A percentile compares a stretch with the other conserved stretches of the same genome.
phyloP scores from a whole-genome alignment of 139 green algal genomes.

The Chlamydomonas urium region DNA sequence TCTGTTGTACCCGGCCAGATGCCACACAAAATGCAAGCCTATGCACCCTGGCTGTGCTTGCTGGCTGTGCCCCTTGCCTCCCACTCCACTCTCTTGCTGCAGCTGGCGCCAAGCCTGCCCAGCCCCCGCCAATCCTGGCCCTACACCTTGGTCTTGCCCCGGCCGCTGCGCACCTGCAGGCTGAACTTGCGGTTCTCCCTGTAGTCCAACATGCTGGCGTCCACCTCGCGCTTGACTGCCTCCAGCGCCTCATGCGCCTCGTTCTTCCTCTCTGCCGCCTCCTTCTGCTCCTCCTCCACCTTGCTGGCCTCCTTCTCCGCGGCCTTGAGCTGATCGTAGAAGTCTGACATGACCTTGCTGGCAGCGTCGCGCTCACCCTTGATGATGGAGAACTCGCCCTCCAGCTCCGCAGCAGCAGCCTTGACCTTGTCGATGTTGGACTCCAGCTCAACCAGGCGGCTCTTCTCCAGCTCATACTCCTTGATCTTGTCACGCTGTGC shows the following conservation, averaged over 20 bases:
- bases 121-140: too few species aligned
- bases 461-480: conserved; percentile 33
- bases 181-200: conserved; percentile 54
- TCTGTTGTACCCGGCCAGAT: too few species aligned
- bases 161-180: conserved; percentile 37
- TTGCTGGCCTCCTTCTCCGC: background rate
- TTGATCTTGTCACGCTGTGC: conserved; percentile 25
- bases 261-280: conserved; percentile 37
- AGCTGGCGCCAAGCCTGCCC: too few species aligned
- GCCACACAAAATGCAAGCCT: too few species aligned
- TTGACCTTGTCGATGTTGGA: conserved; percentile 35
- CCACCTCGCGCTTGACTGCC: conserved; percentile 19
- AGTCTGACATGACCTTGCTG: conserved; percentile 41
- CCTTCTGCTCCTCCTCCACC: conserved; percentile 39
- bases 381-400: conserved; percentile 51
- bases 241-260: conserved; percentile 22
- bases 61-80: too few species aligned
- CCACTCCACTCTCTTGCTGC: background rate
- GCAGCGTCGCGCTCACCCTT: conserved; percentile 45
- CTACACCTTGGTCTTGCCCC: too few species aligned
- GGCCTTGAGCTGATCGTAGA: conserved; percentile 14
- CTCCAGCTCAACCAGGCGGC: conserved; percentile 32
- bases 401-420: conserved; percentile 29
- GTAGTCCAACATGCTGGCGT: conserved; percentile 39
- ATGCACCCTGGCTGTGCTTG: too few species aligned